Evolutionary conservation across 768 basidiomycete genomes (phyloP).

Genomic region (Calocybe cyanea): DNA sequence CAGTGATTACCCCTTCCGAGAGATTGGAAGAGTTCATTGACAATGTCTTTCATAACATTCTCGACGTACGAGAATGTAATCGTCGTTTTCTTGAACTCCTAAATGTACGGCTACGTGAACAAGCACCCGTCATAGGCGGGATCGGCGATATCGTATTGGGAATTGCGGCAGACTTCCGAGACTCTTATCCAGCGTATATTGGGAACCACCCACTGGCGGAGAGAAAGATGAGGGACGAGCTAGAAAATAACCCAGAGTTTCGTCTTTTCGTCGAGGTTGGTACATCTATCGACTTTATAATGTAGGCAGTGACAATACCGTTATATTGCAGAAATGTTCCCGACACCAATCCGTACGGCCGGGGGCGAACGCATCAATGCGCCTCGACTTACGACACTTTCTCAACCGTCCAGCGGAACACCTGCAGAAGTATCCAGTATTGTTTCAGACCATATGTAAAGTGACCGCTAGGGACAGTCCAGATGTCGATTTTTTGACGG

Average conservation of each 20-base stretch:
- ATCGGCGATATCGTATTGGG: conserved; percentile 89
- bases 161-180: conserved; percentile 82
- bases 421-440: conserved; percentile 81
- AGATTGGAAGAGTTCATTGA: conserved; percentile 80
- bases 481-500: conserved; percentile 75
- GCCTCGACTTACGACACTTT: conserved; percentile 72
- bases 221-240: conserved; percentile 81
- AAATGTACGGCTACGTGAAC: conserved; percentile 82
- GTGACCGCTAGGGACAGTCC: conserved; percentile 80
- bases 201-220: conserved; percentile 85
- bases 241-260: conserved; percentile 79
- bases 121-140: conserved; percentile 73
- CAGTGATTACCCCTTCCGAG: conserved; percentile 41
- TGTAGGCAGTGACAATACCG: background rate
- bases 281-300: background rate
- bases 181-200: conserved; percentile 82
- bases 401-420: conserved; percentile 78
- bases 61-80: conserved; percentile 80
- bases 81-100: conserved; percentile 77
- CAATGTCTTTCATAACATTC: conserved; percentile 84
- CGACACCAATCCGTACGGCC: conserved; percentile 37
- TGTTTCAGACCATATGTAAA: conserved; percentile 81
- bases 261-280: conserved; percentile 82
- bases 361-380: conserved; percentile 33
- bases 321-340: conserved; percentile 36